Conservation (phyloP, 768 basidiomycete genomes). For the Mycena latifolia region DNA sequence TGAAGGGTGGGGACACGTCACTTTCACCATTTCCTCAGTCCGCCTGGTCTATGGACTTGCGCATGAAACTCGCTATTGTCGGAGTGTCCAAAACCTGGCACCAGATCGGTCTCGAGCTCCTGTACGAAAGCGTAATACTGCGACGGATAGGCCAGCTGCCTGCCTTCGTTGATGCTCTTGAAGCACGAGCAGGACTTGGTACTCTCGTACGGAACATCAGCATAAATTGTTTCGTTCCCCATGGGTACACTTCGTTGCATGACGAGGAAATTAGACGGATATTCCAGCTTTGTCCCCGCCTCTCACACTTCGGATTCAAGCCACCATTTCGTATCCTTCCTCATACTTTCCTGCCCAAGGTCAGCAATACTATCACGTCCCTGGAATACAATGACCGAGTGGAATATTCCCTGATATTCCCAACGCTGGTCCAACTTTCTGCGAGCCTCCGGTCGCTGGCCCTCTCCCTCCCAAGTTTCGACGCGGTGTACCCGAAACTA, state of each 20-base stretch:
- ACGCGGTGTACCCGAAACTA: not conserved
- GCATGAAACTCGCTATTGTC: conserved; percentile 37
- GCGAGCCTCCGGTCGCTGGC: not conserved
- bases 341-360: not conserved
- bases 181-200: not conserved
- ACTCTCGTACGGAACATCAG: not conserved
- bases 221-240: not conserved
- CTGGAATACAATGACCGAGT: not conserved
- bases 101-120: conserved; percentile 36
- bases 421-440: not conserved
- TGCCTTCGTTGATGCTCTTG: not conserved
- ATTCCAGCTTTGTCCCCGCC: conserved; percentile 30
- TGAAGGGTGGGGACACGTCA: not conserved
- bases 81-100: conserved; percentile 45
- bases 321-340: not conserved
- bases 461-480: not conserved
- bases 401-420: not conserved
- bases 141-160: not conserved
- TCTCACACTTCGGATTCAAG: not conserved
- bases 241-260: not conserved
- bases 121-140: conserved; percentile 36
- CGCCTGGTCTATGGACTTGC: conserved; percentile 25
- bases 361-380: not conserved
- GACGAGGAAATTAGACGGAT: conserved; percentile 25
- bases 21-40: not conserved